phyloP scores from a whole-genome alignment of 345 rosid genomes.

The Arabis hirsuta region DNA sequence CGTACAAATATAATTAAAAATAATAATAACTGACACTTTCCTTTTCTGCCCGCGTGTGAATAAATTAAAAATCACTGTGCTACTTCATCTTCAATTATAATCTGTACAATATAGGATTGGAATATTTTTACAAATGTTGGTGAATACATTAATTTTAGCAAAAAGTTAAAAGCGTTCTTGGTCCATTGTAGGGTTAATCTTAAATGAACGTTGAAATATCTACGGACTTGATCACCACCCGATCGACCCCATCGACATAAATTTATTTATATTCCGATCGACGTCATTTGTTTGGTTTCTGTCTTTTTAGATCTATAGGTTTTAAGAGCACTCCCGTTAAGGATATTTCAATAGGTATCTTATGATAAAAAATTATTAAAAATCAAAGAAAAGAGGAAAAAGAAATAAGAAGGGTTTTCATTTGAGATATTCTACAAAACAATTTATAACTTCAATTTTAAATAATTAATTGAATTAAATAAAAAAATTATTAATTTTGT shows the following conservation, averaged over 20 bases:
- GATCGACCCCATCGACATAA: not conserved
- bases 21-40: not conserved
- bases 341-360: too few species aligned
- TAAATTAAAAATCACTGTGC: not conserved
- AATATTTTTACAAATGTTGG: not conserved
- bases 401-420: too few species aligned
- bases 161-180: slow-evolving; percentile 4
- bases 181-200: slow-evolving; percentile 1
- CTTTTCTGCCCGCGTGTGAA: not conserved
- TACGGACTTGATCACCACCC: slow-evolving; percentile 5
- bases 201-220: slow-evolving; percentile 25
- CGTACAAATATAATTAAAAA: too few species aligned
- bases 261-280: not conserved
- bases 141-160: slow-evolving; percentile 23
- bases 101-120: slow-evolving; percentile 12
- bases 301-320: not conserved
- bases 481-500: too few species aligned
- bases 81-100: slow-evolving; percentile 4
- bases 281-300: not conserved
- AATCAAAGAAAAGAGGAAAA: too few species aligned
- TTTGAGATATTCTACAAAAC: too few species aligned
- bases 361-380: too few species aligned
- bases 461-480: too few species aligned
- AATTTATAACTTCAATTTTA: too few species aligned
- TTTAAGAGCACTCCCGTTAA: too few species aligned